These are phyloP conservation scores for Puccinia novopanici DNA, from an alignment of 1,284 basidiomycete genomes.

Conservation along the genomic window DNA sequence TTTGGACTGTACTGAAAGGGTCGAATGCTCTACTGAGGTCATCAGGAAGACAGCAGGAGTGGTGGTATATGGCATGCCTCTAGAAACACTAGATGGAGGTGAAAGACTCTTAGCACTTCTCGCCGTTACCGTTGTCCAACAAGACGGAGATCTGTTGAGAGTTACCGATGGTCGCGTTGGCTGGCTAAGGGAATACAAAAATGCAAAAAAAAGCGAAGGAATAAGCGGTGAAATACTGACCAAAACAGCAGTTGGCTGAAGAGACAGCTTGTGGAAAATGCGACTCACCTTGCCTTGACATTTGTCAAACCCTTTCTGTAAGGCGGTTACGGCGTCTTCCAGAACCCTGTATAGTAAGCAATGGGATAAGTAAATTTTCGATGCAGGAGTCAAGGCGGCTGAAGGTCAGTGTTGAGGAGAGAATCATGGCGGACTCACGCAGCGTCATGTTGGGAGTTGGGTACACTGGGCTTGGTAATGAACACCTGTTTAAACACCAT, in stretches of 20 bases:
- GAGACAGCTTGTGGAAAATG: too few species aligned
- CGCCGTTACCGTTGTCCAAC: not conserved
- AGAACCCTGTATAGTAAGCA: not conserved
- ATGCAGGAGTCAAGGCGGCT: not conserved
- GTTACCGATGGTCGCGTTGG: constrained; percentile 16
- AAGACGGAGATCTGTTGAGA: not conserved
- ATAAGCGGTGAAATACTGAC: not conserved
- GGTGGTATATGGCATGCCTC: not conserved
- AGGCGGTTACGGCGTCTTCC: not conserved
- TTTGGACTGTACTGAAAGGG: too few species aligned
- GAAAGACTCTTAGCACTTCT: not conserved
- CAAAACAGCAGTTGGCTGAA: too few species aligned
- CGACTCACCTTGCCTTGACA: not conserved
- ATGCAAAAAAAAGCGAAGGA: not conserved
- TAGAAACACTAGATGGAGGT: too few species aligned
- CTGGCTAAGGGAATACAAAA: not conserved
- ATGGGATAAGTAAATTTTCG: not conserved
- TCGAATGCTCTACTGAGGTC: too few species aligned
- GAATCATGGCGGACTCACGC: not conserved
- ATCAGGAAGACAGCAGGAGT: too few species aligned
- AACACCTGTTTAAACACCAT: not conserved
- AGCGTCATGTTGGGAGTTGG: not conserved
- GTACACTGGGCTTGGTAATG: constrained; percentile 4
- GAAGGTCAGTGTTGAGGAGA: too few species aligned
- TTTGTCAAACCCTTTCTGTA: constrained; percentile 2